phyloP scores from a whole-genome alignment of 148 eudicot species.

The Fagopyrum homotropicum region DNA sequence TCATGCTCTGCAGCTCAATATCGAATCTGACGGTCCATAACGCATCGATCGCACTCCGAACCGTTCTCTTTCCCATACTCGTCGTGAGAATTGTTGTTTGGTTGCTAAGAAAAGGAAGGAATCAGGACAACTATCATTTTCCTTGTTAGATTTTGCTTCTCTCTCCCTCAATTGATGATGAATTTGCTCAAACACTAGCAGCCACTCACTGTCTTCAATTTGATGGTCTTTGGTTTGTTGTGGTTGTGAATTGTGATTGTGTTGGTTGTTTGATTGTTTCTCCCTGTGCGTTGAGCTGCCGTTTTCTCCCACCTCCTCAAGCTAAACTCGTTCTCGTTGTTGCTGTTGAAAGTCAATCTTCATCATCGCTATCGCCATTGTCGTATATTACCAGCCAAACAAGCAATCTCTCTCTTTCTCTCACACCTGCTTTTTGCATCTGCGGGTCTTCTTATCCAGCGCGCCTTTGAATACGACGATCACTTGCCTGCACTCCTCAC shows the following conservation, averaged over 20 bases:
- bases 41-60: background rate
- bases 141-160: background rate
- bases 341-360: background rate
- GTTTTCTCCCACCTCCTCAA: conserved; percentile 7
- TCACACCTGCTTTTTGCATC: background rate
- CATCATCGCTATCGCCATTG: conserved; percentile 8
- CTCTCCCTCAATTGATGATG: conserved; percentile 13
- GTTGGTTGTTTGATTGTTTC: background rate
- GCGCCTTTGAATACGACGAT: conserved; percentile 43
- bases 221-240: conserved; percentile 10
- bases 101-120: conserved; percentile 7
- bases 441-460: conserved; percentile 5
- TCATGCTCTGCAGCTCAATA: too few relatives aligned
- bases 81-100: background rate
- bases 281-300: conserved; percentile 24
- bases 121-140: background rate
- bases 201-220: conserved; percentile 16
- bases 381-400: background rate
- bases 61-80: background rate
- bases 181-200: conserved; percentile 15
- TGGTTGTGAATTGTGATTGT: conserved; percentile 5
- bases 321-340: conserved; percentile 11
- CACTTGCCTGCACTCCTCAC: conserved; percentile 25
- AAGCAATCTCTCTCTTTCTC: conserved; percentile 9
- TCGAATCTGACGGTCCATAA: background rate